These are phyloP conservation scores for Panus rudis DNA, from an alignment of 768 basidiomycete genomes.

Conservation along the genomic window DNA sequence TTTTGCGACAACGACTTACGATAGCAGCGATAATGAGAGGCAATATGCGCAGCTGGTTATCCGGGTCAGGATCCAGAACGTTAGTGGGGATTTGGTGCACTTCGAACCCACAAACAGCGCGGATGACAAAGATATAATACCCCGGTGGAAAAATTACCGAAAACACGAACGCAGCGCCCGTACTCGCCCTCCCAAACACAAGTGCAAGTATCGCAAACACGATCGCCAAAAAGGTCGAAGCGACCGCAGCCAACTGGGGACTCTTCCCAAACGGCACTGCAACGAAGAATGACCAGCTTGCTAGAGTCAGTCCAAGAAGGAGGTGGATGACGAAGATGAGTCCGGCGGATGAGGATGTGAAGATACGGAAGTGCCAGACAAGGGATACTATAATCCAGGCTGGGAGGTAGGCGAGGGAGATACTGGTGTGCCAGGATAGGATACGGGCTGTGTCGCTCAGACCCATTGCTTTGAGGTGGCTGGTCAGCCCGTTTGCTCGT, in stretches of 20 bases:
- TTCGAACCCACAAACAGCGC: slow-evolving; percentile 65
- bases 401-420: slow-evolving; percentile 64
- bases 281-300: slow-evolving; percentile 67
- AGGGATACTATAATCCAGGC: slow-evolving; percentile 67
- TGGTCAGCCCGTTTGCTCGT: slow-evolving; percentile 54
- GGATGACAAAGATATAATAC: slow-evolving; percentile 67
- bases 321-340: slow-evolving; percentile 60
- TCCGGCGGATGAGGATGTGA: slow-evolving; percentile 48
- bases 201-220: slow-evolving; percentile 62
- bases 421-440: slow-evolving; percentile 61
- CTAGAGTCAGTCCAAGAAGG: slow-evolving; percentile 58
- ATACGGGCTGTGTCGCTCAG: slow-evolving; percentile 64
- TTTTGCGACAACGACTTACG: slow-evolving; percentile 33
- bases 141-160: slow-evolving; percentile 69
- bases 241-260: slow-evolving; percentile 64
- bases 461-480: slow-evolving; percentile 79
- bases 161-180: slow-evolving; percentile 50
- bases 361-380: slow-evolving; percentile 64
- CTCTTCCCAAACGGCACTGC: slow-evolving; percentile 66
- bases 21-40: slow-evolving; percentile 57
- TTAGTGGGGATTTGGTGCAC: slow-evolving; percentile 48
- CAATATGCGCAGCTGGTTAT: slow-evolving; percentile 38
- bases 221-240: slow-evolving; percentile 58
- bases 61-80: slow-evolving; percentile 52
- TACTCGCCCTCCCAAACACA: slow-evolving; percentile 34